Evolutionary conservation across 1,139 yeast genomes (phyloP), one percentile per base, ranked within the genome.

Genomic region (Candida sanyaensis): DNA sequence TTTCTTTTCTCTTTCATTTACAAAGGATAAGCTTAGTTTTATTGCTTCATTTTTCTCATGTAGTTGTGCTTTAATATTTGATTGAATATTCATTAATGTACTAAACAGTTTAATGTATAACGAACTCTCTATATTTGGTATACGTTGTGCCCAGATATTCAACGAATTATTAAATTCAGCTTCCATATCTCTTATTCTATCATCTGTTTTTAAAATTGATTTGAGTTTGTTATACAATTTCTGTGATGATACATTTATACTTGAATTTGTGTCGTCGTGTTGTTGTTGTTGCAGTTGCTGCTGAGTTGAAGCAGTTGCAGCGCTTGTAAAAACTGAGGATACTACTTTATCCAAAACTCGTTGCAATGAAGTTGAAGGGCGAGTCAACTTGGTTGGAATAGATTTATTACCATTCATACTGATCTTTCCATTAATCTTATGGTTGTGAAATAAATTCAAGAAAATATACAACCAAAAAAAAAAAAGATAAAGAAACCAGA

Each of bases 1-100:
- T 55, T 80, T 75, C 53, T 64, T 68, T 60, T 83, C 88, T 50
- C 86, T 67, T 50, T 78, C 78, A 42, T 73, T 65, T 2, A 82
- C 80, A 47, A 72, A 73, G 5, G 63, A 60, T 43, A 83, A 62
- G 48, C 75, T 77, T 17, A 69, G 57, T 45, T 69, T 71, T 37
- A 80, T 61, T 45, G 61, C 66, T 40, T 75, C 80, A 49, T 75
- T 62, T 52, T 68, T 74, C 46, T 77, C 74, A 27, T 68, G 60
- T 33, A 68, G 45, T 13, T 63, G 62, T 10, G 66, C 68, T 36
- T 61, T 62, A n/a, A 66, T 53, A 11, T 64, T 63, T 13, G 65
- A 55, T 50, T 78, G 78, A n/a, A 60, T 49, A 17, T 66, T 68
- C 3, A 77, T 55, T 9, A 78, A 59, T 33, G 63, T 61, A 34